Percentiles rank a stretch among this genome's conserved stretches.
phyloP scores from a whole-genome alignment of 768 basidiomycete genomes.

The Kwoniella pini region DNA sequence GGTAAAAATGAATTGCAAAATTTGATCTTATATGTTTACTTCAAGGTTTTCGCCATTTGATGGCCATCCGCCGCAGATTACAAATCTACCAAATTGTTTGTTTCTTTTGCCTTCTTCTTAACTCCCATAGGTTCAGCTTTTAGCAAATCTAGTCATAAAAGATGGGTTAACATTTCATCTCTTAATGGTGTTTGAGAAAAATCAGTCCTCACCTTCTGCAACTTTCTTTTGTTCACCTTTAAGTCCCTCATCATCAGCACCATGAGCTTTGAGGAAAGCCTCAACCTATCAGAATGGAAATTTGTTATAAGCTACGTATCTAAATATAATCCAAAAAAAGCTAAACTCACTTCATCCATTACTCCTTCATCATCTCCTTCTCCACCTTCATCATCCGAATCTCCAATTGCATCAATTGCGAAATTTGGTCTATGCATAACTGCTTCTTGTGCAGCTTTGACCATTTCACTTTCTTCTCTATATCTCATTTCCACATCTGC shows the following conservation, averaged over 20 bases:
- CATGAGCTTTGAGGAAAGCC: slow-evolving; percentile 91
- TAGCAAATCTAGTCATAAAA: slow-evolving; percentile 31
- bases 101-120: slow-evolving; percentile 1
- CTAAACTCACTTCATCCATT: slow-evolving; percentile 74
- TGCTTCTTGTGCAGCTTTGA: slow-evolving; percentile 75
- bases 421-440: slow-evolving; percentile 91
- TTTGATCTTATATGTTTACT: too few species aligned
- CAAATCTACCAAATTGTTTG: slow-evolving; percentile 11
- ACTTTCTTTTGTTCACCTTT: slow-evolving; percentile 54
- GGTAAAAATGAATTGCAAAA: too few species aligned
- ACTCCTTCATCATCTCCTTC: slow-evolving; percentile 68
- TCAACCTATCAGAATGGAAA: slow-evolving; percentile 63
- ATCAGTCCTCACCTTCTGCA: slow-evolving; percentile 46
- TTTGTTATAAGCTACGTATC: not conserved
- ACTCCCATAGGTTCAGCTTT: slow-evolving; percentile 39
- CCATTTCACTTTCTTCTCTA: slow-evolving; percentile 59
- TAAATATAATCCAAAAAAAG: slow-evolving; percentile 4
- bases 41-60: too few species aligned
- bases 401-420: slow-evolving; percentile 92
- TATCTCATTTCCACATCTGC: slow-evolving; percentile 45
- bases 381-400: slow-evolving; percentile 71
- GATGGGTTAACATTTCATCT: too few species aligned
- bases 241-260: slow-evolving; percentile 53
- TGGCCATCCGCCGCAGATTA: too few species aligned
- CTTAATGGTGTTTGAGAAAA: too few species aligned